A percentile compares a stretch with the other conserved stretches of the same genome.
These are phyloP conservation scores for Apiospora aurea DNA, from an alignment of 2,329 filamentous ascomycete species.

Conservation along the genomic window DNA sequence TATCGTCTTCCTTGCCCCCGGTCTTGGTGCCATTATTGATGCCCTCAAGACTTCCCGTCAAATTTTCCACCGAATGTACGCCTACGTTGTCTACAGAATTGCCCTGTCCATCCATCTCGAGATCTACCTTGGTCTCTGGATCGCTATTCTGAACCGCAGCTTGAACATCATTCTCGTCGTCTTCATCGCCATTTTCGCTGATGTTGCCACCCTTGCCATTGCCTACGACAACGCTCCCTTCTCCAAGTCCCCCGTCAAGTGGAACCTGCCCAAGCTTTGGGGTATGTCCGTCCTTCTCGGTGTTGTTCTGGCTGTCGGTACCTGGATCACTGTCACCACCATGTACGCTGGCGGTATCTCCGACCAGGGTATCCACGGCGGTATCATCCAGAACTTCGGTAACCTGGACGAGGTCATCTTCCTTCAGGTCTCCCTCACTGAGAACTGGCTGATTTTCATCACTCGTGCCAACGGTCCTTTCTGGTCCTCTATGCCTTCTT, in stretches of 20 bases:
- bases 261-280: constrained; percentile 94
- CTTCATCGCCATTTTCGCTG: constrained; percentile 94
- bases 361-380: constrained; percentile 62
- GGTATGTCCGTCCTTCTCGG: constrained; percentile 89
- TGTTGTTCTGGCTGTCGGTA: constrained; percentile 80
- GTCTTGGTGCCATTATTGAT: constrained; percentile 91
- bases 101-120: constrained; percentile 89
- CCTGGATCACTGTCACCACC: constrained; percentile 89
- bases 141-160: constrained; percentile 83
- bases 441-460: constrained; percentile 98
- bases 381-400: constrained; percentile 91
- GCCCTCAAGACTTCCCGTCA: constrained; percentile 91
- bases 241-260: constrained; percentile 87
- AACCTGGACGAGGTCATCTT: constrained; percentile 83
- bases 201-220: constrained; percentile 90
- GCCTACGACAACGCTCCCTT: constrained; percentile 93
- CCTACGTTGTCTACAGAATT: constrained; percentile 95
- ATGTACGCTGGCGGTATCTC: constrained; percentile 65
- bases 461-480: constrained; percentile 92
- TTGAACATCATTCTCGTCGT: constrained; percentile 88
- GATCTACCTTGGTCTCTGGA: constrained; percentile 92
- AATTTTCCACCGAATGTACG: constrained; percentile 97
- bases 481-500: constrained; percentile 89
- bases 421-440: constrained; percentile 87
- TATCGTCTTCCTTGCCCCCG: constrained; percentile 91